phyloP scores from a whole-genome alignment of 352 stramenopile species.

The Globisporangium canariense region DNA sequence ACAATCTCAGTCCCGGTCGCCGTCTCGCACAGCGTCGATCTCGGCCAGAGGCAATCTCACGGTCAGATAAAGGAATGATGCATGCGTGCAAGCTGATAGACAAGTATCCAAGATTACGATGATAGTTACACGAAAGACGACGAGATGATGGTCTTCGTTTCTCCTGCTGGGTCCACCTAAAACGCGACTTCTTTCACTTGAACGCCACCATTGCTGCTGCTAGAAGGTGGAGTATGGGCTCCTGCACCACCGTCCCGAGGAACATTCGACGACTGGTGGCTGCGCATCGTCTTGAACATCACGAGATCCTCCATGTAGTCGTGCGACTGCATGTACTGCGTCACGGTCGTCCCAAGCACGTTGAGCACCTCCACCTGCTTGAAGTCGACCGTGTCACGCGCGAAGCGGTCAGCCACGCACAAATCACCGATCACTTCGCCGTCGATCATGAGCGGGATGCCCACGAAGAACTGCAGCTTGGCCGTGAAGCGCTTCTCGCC shows the following conservation, averaged over 20 bases:
- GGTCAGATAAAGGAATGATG: conserved; percentile 1
- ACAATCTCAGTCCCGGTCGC: conserved; percentile 6
- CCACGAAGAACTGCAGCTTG: conserved; percentile 88
- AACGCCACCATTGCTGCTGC: conserved; percentile 13
- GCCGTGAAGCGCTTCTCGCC: conserved; percentile 81
- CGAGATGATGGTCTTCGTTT: background rate
- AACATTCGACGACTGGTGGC: conserved; percentile 11
- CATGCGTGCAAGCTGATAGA: background rate
- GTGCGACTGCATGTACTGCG: conserved; percentile 85
- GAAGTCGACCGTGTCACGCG: conserved; percentile 79
- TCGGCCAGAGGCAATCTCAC: conserved; percentile 10
- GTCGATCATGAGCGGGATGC: conserved; percentile 80
- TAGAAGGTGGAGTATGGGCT: background rate
- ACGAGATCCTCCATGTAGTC: conserved; percentile 76
- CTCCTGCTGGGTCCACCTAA: conserved; percentile 25
- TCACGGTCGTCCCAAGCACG: conserved; percentile 84
- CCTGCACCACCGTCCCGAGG: conserved; percentile 3
- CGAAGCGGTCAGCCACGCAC: conserved; percentile 78
- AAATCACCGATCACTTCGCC: conserved; percentile 84
- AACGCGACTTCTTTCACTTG: conserved; percentile 81
- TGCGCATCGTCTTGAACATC: conserved; percentile 55
- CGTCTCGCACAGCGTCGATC: conserved; percentile 8
- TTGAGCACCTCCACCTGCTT: conserved; percentile 84
- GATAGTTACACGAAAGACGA: conserved; percentile 1
- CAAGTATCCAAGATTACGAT: conserved; percentile 18